Evolutionary conservation across 176 grass and related monocot genomes (phyloP), one percentile per base, ranked within the genome.

Genomic region (Eragrostis curvula): DNA sequence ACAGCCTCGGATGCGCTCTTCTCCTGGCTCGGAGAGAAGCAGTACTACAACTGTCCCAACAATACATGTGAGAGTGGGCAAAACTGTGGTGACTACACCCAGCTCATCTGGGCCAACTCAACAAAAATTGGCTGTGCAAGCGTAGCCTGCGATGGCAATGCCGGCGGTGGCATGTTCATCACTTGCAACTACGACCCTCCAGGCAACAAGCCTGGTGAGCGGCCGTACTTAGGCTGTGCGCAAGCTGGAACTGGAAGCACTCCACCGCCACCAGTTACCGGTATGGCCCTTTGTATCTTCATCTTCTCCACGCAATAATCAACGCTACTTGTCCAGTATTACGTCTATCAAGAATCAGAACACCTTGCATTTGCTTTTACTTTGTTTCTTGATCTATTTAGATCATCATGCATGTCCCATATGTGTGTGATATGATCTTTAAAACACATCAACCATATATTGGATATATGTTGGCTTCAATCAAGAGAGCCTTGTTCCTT

Each of bases 121-220:
- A 64, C 41, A n/a, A 67, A 57, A 13, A 45, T 91, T 13, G 92
- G 88, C 15, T 94, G 88, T 9, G 92, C 83, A 0, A 78, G 42
- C 39, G 86, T 84, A 2, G 6, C 58, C 17, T 94, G 92, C 65
- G 28, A 60, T 11, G 20, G 2, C 1, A 60, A 27, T 28, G 63
- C 15, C 20, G 74, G 15, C 0, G 62, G 55, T 45, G 83, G 82
- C 15, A 91, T 83, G 28, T 91, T 91, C 50, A 64, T 74, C 57
- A 41, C 56, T 28, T 94, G 88, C 71, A 81, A 88, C 74, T 94
- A 91, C 23, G 75, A 89, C 18, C 92, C 92, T 0, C 83, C 70
- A 0, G 86, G 89, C 42, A 91, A 94, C 24, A 4, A 81, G 28
- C n/a, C 41, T 2, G 88, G 80, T 7, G 8, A 72, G 13, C 87